Percentiles rank a stretch among this genome's conserved stretches.
Conservation (phyloP, 352 stramenopile genomes). For the Globisporangium heterothallicum region DNA sequence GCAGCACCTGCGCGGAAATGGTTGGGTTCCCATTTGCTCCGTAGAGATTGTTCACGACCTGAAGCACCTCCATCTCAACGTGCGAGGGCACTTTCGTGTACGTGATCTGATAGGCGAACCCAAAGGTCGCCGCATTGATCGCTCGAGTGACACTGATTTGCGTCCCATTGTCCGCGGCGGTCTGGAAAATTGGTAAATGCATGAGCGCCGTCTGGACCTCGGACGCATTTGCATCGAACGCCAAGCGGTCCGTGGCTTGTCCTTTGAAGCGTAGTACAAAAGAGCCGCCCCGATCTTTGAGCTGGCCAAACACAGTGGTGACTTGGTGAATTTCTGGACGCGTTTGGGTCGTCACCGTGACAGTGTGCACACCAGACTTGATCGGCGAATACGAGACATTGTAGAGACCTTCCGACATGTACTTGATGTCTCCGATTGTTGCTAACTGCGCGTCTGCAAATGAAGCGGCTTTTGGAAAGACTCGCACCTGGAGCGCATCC, state of each 20-base stretch:
- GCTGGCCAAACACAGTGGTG: constrained; percentile 66
- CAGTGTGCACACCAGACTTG: constrained; percentile 78
- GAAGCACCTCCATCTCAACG: constrained; percentile 27
- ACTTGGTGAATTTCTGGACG: constrained; percentile 80
- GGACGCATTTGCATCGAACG: constrained; percentile 75
- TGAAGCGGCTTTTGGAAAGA: constrained; percentile 39
- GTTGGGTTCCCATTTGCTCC: constrained; percentile 39
- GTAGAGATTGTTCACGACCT: constrained; percentile 63
- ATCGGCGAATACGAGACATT: constrained; percentile 82
- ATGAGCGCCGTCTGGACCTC: constrained; percentile 65
- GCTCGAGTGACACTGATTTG: constrained; percentile 46
- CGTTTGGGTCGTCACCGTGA: constrained; percentile 79
- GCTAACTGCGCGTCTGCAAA: constrained; percentile 22
- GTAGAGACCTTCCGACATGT: constrained; percentile 75
- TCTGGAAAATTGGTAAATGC: constrained; percentile 39
- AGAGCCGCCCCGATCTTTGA: constrained; percentile 63
- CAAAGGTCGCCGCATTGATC: constrained; percentile 43
- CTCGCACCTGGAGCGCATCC: constrained; percentile 30
- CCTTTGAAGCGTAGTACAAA: constrained; percentile 76
- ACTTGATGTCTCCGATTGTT: constrained; percentile 36
- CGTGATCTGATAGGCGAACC: constrained; percentile 75
- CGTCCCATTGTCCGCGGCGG: constrained; percentile 4
- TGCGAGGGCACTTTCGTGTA: constrained; percentile 39
- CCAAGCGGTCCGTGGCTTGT: constrained; percentile 54
- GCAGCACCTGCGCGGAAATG: constrained; percentile 20